Conservation (phyloP, 2,329 filamentous ascomycete genomes). For the Colletotrichum cordylinicola region DNA sequence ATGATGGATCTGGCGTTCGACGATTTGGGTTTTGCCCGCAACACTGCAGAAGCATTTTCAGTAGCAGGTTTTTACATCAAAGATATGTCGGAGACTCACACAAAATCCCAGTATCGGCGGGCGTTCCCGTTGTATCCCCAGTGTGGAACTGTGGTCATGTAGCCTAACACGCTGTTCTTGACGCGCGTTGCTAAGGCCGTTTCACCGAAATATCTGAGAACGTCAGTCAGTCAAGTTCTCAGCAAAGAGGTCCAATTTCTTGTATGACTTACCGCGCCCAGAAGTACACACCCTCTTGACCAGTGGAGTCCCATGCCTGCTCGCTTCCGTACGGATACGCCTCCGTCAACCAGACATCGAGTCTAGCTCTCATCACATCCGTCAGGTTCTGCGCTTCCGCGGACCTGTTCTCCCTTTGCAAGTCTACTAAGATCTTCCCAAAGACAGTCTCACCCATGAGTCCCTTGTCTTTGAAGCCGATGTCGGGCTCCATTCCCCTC, state of each 20-base stretch:
- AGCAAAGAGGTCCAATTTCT: neutral
- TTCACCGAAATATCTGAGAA: conserved; percentile 50
- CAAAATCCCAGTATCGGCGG: conserved; percentile 62
- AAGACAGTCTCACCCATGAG: conserved; percentile 66
- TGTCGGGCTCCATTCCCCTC: conserved; percentile 42
- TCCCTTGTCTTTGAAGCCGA: conserved; percentile 50
- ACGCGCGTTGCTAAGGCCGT: conserved; percentile 50
- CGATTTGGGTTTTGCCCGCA: conserved; percentile 44
- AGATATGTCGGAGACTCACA: neutral
- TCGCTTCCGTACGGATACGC: conserved; percentile 63
- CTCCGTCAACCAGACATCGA: conserved; percentile 53
- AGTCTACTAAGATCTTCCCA: conserved; percentile 55
- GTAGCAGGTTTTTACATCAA: fast-evolving
- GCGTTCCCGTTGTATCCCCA: conserved; percentile 69
- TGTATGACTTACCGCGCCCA: conserved; percentile 49
- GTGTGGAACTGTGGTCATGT: conserved; percentile 61
- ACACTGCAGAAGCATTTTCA: conserved; percentile 30
- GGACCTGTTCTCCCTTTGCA: conserved; percentile 49
- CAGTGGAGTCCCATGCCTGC: conserved; percentile 67
- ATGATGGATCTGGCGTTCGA: conserved; percentile 61
- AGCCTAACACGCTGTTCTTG: conserved; percentile 59
- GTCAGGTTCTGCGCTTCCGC: conserved; percentile 45
- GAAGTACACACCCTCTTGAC: conserved; percentile 65
- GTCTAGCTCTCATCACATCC: conserved; percentile 51
- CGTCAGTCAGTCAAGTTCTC: neutral